phyloP scores from a whole-genome alignment of 1,139 yeast species.

The Schizosaccharomyces versatilis region DNA sequence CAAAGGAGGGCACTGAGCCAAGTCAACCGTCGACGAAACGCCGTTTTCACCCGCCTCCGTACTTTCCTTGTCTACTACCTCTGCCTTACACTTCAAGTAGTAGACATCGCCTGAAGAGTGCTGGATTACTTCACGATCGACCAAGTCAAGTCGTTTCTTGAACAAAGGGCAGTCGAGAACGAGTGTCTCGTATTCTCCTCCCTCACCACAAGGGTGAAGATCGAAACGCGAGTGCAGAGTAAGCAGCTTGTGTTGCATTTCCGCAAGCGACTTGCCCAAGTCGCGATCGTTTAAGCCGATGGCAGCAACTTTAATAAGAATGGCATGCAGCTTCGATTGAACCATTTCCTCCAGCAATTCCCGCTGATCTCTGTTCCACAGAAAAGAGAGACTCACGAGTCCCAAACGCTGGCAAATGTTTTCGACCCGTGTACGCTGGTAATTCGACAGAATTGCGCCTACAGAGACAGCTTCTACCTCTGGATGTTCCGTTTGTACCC shows the following conservation, averaged over 20 bases:
- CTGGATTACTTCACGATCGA: slow-evolving; percentile 24
- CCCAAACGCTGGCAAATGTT: slow-evolving; percentile 60
- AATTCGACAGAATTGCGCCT: slow-evolving; percentile 84
- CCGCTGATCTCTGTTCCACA: slow-evolving; percentile 75
- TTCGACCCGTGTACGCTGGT: slow-evolving; percentile 83
- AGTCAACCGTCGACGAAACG: not conserved
- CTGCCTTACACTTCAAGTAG: slow-evolving; percentile 29
- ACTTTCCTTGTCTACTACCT: slow-evolving; percentile 21
- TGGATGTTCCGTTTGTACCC: slow-evolving; percentile 35
- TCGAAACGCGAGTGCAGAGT: slow-evolving; percentile 44
- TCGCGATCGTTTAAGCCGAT: slow-evolving; percentile 47
- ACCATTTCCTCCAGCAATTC: slow-evolving; percentile 73
- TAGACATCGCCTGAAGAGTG: slow-evolving; percentile 41
- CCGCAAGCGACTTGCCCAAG: slow-evolving; percentile 43
- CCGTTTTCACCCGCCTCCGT: slow-evolving; percentile 12
- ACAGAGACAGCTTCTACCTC: slow-evolving; percentile 72
- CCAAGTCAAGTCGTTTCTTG: slow-evolving; percentile 30
- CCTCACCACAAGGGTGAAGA: slow-evolving; percentile 91
- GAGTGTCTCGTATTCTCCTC: slow-evolving; percentile 88
- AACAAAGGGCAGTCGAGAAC: slow-evolving; percentile 82
- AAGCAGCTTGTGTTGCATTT: slow-evolving; percentile 37
- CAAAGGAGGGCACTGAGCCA: slow-evolving; percentile 25
- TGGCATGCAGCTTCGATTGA: slow-evolving; percentile 48
- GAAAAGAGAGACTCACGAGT: slow-evolving; percentile 44
- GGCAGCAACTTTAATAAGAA: slow-evolving; percentile 82